These are phyloP conservation scores for Amanita pseudoporphyria DNA, from an alignment of 768 basidiomycete species.

Conservation along the genomic window DNA sequence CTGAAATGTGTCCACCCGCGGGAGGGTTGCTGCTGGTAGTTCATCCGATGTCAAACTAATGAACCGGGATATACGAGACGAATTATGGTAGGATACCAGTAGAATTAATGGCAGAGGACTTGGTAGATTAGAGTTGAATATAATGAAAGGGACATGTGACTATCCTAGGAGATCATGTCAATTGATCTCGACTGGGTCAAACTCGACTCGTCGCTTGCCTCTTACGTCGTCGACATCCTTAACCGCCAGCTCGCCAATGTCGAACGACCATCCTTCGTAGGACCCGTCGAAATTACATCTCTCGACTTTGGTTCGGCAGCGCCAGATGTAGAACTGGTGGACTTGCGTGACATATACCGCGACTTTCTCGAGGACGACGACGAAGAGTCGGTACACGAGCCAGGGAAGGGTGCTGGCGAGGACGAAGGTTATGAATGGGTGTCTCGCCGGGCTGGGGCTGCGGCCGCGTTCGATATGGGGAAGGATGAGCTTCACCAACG, in stretches of 20 bases:
- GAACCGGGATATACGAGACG: too few species aligned
- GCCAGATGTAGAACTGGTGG: conserved; percentile 86
- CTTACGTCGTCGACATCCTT: conserved; percentile 60
- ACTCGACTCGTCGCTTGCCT: conserved; percentile 65
- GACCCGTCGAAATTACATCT: conserved; percentile 78
- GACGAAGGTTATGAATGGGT: conserved; percentile 85
- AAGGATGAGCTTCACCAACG: conserved; percentile 37
- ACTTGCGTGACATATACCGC: conserved; percentile 87
- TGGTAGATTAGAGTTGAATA: conserved; percentile 12
- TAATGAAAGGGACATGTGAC: background rate
- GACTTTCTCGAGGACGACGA: conserved; percentile 89
- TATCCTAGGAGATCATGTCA: conserved; percentile 52
- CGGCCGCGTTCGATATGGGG: conserved; percentile 22
- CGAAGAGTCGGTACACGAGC: conserved; percentile 39
- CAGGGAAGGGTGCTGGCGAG: conserved; percentile 46
- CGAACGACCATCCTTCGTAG: conserved; percentile 86
- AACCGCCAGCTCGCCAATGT: conserved; percentile 68
- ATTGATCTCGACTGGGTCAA: conserved; percentile 92
- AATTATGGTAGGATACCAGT: background rate
- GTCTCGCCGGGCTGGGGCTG: conserved; percentile 38
- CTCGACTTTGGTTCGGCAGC: conserved; percentile 79
- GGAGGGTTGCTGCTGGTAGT: background rate
- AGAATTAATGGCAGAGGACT: background rate
- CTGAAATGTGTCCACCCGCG: too few species aligned
- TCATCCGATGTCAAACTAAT: too few species aligned